Conservation (phyloP, 768 basidiomycete species). For the Amylocystis lapponica region DNA sequence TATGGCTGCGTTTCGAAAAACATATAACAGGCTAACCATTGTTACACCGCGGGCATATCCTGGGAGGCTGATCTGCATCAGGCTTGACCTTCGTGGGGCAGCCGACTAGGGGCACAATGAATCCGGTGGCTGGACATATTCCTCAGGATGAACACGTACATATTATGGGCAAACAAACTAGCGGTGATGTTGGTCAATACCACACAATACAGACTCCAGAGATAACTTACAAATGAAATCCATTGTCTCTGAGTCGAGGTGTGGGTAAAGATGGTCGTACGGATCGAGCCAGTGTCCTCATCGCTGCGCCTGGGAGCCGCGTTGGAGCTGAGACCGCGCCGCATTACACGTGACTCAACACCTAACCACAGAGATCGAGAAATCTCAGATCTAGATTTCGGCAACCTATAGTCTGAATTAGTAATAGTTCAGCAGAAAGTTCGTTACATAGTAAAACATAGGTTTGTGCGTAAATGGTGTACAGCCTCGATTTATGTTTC, state of each 20-base stretch:
- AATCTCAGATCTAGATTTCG: background rate
- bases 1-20: background rate
- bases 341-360: background rate
- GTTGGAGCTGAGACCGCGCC: background rate
- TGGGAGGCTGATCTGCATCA: slow-evolving; percentile 43
- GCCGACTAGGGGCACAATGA: slow-evolving; percentile 42
- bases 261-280: background rate
- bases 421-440: too few species aligned
- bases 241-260: background rate
- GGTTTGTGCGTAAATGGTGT: too few species aligned
- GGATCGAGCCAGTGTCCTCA: background rate
- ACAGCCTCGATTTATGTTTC: too few species aligned
- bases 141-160: slow-evolving; percentile 18
- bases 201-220: background rate
- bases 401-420: too few species aligned
- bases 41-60: slow-evolving; percentile 66
- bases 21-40: slow-evolving; percentile 46
- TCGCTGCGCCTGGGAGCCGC: background rate
- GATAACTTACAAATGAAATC: slow-evolving; percentile 5
- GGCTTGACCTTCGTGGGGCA: slow-evolving; percentile 56
- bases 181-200: slow-evolving; percentile 1
- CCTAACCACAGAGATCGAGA: background rate
- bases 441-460: too few species aligned
- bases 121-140: background rate
- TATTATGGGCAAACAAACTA: slow-evolving; percentile 32